Base-by-base conservation (phyloP, 768 basidiomycete genomes). In the Suillus plorans region DNA sequence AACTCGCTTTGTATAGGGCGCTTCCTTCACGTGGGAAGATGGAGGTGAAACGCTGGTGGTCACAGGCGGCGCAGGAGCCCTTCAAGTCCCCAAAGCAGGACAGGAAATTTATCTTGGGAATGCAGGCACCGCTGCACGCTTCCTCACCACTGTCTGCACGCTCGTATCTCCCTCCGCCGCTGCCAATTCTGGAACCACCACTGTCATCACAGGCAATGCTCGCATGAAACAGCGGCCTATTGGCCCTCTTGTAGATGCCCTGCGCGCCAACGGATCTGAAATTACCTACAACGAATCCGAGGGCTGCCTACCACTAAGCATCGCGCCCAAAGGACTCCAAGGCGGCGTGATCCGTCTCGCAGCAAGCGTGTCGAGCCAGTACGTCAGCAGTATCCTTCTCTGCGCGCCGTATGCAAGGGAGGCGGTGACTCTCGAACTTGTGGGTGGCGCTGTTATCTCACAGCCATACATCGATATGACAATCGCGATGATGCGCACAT, bases 401-500 rank as follows among this genome's bases (percentile, higher is more conserved):
- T 97, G 95, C 73, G 96, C 97, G 0, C 97, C 97, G 2, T 99
- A 99, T 72, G 95, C 97, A 1, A 70, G 77, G 36, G 82, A 93
- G 72, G 83, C 90, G n/a, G 86, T 97, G 65, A 89, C 88, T 3
- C 88, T 99, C 61, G 91, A 97, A 78, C 85, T 99, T 66, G 91
- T 87, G 0, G 97, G 97, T 13, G 97, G 95, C 0, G 89, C 92
- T 65, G 97, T 99, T 73, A 98, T 99, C 74, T 97, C 95, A 6
- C 97, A 99, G 78, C 95, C 95, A 0, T 99, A 99, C 80, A 99
- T 99, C 76, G 96, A 99, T 79, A 98, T 99, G 97, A 99, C 97
- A 10, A 91, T 97, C 69, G 89, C 95, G 10, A 97, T 99, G 90
- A 99, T 99, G 97, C 83, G 83, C 67, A 86, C 90, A 9, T 99